Conservation (phyloP, 345 rosid species). For the Populus nigra region DNA sequence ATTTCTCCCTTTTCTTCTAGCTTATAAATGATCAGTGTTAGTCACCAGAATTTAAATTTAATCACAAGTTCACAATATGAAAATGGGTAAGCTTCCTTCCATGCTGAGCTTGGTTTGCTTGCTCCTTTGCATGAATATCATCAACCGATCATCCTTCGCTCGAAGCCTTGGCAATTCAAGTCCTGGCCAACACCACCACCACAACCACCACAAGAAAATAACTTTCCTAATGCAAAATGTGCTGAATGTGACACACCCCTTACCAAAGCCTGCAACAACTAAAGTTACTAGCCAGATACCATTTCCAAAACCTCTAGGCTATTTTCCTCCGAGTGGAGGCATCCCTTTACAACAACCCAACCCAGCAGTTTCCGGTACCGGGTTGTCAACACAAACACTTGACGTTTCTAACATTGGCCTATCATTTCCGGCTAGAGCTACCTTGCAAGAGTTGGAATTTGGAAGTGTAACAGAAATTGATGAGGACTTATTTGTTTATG, state of each 20-base stretch:
- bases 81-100: conserved; percentile 16
- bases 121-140: conserved; percentile 17
- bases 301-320: conserved; percentile 45
- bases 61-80: background rate
- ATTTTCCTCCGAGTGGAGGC: conserved; percentile 46
- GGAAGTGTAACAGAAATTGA: conserved; percentile 35
- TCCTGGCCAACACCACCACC: conserved; percentile 11
- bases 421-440: conserved; percentile 38
- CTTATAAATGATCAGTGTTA: conserved; percentile 13
- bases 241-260: conserved; percentile 28
- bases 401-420: conserved; percentile 29
- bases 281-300: conserved; percentile 35
- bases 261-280: conserved; percentile 29
- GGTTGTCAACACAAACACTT: conserved; percentile 26
- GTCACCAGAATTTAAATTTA: background rate
- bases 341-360: conserved; percentile 40
- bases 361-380: conserved; percentile 15
- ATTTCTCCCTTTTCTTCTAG: background rate
- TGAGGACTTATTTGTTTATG: conserved; percentile 34
- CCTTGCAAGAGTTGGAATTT: conserved; percentile 48
- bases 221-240: conserved; percentile 51
- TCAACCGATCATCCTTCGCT: conserved; percentile 28
- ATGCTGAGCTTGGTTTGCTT: conserved; percentile 2
- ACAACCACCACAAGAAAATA: conserved; percentile 23
- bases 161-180: conserved; percentile 31